Evolutionary conservation across 1,284 basidiomycete species (phyloP).

Genomic region (Microbotryum intermedium): DNA sequence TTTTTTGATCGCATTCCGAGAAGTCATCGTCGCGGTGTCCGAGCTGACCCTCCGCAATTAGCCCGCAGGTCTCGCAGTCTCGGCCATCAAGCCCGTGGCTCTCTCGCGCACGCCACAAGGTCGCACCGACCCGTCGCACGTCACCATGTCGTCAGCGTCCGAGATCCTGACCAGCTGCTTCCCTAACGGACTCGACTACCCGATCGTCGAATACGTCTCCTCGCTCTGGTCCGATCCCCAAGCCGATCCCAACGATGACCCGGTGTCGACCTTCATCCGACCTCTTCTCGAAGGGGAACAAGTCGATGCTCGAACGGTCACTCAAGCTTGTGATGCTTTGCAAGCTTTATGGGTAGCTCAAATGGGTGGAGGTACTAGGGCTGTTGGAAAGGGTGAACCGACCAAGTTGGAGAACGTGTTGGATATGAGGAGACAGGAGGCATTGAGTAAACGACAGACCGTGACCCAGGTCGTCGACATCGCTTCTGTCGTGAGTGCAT

Average conservation of each 20-base stretch:
- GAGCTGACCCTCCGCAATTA: too few relatives aligned
- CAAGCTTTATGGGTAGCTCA: slow-evolving; percentile 52
- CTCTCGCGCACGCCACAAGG: too few relatives aligned
- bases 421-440: slow-evolving; percentile 73
- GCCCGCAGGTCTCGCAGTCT: too few relatives aligned
- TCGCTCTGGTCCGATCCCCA: neutral
- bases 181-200: neutral
- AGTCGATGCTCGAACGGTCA: slow-evolving; percentile 52
- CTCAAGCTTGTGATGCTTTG: slow-evolving; percentile 57
- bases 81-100: too few relatives aligned
- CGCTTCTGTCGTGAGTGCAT: slow-evolving; percentile 19
- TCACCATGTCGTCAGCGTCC: neutral
- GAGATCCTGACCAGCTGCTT: neutral
- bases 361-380: slow-evolving; percentile 39
- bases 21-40: too few relatives aligned
- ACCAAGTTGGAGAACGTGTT: slow-evolving; percentile 85
- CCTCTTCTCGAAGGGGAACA: slow-evolving; percentile 41
- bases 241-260: slow-evolving; percentile 42
- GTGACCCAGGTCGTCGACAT: slow-evolving; percentile 38
- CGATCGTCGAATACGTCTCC: neutral
- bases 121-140: too few relatives aligned
- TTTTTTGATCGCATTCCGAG: too few relatives aligned
- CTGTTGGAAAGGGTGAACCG: slow-evolving; percentile 44
- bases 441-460: slow-evolving; percentile 36
- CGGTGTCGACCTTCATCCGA: slow-evolving; percentile 32